phyloP scores from a whole-genome alignment of 768 basidiomycete species.

The Mycena alexandri region DNA sequence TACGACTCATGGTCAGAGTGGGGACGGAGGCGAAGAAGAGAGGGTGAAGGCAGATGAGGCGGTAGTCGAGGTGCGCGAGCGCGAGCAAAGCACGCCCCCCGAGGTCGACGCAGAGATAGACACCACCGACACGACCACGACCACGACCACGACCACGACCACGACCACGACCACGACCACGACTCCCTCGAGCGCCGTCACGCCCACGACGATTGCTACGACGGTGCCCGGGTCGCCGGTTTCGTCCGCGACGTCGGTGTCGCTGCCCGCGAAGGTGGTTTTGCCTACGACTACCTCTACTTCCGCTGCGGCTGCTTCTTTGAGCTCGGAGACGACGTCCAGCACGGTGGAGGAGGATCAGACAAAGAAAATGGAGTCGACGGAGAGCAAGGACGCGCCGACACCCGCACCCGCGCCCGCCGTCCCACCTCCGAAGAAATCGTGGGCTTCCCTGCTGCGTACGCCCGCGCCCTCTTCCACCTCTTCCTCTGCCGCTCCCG shows the following conservation, averaged over 20 bases:
- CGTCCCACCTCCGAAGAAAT: slow-evolving; percentile 63
- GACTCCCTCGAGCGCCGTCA: slow-evolving; percentile 47
- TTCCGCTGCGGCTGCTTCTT: not conserved
- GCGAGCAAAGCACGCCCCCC: not conserved
- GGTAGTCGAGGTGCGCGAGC: not conserved
- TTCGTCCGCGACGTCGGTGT: slow-evolving; percentile 44
- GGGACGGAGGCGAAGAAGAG: too few relatives aligned
- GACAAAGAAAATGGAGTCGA: not conserved
- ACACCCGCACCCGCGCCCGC: slow-evolving; percentile 42
- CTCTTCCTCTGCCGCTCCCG: slow-evolving; percentile 49
- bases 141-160: not conserved
- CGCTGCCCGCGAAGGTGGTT: not conserved
- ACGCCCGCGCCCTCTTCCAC: slow-evolving; percentile 52
- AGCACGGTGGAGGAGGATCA: not conserved
- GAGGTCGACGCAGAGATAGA: slow-evolving; percentile 19
- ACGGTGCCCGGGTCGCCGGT: slow-evolving; percentile 69
- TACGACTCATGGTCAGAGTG: too few relatives aligned
- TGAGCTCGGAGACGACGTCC: not conserved
- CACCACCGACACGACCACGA: not conserved
- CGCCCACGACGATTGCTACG: slow-evolving; percentile 57
- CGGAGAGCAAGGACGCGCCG: not conserved
- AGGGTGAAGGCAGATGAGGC: not conserved
- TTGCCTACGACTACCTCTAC: not conserved
- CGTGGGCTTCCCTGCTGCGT: slow-evolving; percentile 82
- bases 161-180: not conserved